Base-by-base conservation (phyloP, 2,329 filamentous ascomycete genomes). In the Helotiales sp. region DNA sequence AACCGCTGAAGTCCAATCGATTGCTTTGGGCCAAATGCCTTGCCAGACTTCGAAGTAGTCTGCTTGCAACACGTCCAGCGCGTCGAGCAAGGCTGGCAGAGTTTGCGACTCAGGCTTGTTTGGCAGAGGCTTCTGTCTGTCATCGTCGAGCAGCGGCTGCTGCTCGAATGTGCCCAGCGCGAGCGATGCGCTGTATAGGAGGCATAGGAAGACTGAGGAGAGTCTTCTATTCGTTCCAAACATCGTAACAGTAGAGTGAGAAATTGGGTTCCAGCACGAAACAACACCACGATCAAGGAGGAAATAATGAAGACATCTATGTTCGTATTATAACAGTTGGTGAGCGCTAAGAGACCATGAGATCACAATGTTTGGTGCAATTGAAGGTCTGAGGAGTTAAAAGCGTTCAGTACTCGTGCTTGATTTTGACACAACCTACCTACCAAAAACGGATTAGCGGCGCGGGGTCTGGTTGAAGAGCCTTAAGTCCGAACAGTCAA, bases 1-100 rank as follows among this genome's bases (percentile, higher is more conserved):
- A 8, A 97, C 91, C 3, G 93, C 93, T 17, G 87, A 88, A 0
- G 93, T 98, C 93, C 93, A 98, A 76, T 97, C 93, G 67, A 96
- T 97, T 30, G 90, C 83, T 1, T 81, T 80, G 0, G 92, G 91
- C 91, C 93, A 98, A 25, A 85, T 91, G 10, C 90, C 92, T 33
- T 88, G 77, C 80, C 89, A 89, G 4, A 88, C 75, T 47, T 86
- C 81, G 70, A 95, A 97, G 74, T 91, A 96, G 25, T 81, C 77
- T 52, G 83, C 79, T 71, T 97, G 92, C 80, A 97, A 85, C 5
- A 88, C 84, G 47, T 85, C 79, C 61, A 97, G 79, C 5, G 90
- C 88, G 49, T 81, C 73, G 47, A 89, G 57, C 38, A 72, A 56
- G 33, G 62, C 63, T 19, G 62, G 58, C 31, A 70, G 57, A 4